Percentiles rank a stretch among this genome's conserved stretches.
These are phyloP conservation scores for Umbelopsis ramanniana DNA, from an alignment of 192 early-diverging fungal species.

Conservation along the genomic window DNA sequence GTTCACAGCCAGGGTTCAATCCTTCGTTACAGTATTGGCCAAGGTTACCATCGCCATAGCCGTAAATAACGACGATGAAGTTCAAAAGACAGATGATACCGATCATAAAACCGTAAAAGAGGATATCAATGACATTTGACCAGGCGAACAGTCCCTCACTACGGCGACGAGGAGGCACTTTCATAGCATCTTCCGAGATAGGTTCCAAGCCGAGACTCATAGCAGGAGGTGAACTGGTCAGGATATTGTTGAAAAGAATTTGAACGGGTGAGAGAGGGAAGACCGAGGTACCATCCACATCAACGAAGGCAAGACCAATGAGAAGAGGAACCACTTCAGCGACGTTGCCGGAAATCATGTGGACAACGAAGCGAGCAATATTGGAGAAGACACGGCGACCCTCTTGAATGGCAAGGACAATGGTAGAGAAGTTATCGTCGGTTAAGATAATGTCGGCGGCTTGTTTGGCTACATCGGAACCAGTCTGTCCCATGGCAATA, in stretches of 20 bases:
- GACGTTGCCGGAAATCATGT: conserved; percentile 77
- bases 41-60: conserved; percentile 62
- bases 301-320: conserved; percentile 75
- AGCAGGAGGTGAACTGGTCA: conserved; percentile 81
- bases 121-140: conserved; percentile 67
- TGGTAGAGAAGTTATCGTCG: conserved; percentile 83
- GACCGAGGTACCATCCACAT: conserved; percentile 58
- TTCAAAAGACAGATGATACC: conserved; percentile 65
- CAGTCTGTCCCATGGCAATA: conserved; percentile 89
- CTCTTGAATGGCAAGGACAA: conserved; percentile 76
- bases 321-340: conserved; percentile 76
- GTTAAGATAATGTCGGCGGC: conserved; percentile 91
- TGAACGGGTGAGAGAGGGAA: conserved; percentile 82
- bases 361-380: conserved; percentile 72
- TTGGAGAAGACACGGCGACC: conserved; percentile 84
- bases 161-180: conserved; percentile 68
- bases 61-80: conserved; percentile 69
- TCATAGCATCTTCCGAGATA: conserved; percentile 67
- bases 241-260: conserved; percentile 81
- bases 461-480: conserved; percentile 92
- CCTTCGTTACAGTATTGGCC: conserved; percentile 61
- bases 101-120: conserved; percentile 69
- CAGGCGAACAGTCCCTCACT: conserved; percentile 68
- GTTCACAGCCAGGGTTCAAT: conserved; percentile 57
- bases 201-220: conserved; percentile 78